These are phyloP conservation scores for Curvularia hawaiiensis DNA, from an alignment of 2,329 filamentous ascomycete genomes.

Conservation along the genomic window DNA sequence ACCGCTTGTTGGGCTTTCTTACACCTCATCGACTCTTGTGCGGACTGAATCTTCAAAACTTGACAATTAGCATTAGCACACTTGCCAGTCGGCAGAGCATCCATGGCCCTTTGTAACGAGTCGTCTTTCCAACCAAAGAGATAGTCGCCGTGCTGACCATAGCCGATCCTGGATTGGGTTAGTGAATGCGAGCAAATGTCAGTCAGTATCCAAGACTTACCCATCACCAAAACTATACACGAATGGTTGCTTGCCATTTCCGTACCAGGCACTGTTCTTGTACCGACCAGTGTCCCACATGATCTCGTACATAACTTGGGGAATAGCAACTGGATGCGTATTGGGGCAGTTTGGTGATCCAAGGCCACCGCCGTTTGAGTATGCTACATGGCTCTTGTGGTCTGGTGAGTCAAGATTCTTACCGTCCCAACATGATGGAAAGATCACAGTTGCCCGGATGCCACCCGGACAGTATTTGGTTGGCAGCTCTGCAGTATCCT, in stretches of 20 bases:
- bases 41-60: constrained; percentile 39
- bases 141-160: constrained; percentile 32
- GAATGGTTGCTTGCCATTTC: constrained; percentile 33
- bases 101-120: constrained; percentile 38
- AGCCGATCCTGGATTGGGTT: constrained; percentile 11
- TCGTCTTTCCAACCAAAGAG: constrained; percentile 39
- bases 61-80: constrained; percentile 39
- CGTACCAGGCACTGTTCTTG: constrained; percentile 30
- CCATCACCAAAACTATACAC: constrained; percentile 37
- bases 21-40: constrained; percentile 30
- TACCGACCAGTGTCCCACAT: constrained; percentile 50
- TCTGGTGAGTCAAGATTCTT: constrained; percentile 56
- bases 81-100: constrained; percentile 33
- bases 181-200: background rate
- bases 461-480: constrained; percentile 80
- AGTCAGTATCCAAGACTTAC: constrained; percentile 14
- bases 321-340: constrained; percentile 52
- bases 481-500: constrained; percentile 47
- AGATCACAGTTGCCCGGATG: constrained; percentile 71
- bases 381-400: constrained; percentile 69
- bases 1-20: constrained; percentile 52
- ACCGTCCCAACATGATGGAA: constrained; percentile 76
- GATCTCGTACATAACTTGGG: constrained; percentile 55
- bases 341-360: constrained; percentile 54
- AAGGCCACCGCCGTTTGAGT: constrained; percentile 52